Percentiles rank a stretch among this genome's conserved stretches.
phyloP scores from a whole-genome alignment of 768 basidiomycete species.

The Rhizopogon sp. region DNA sequence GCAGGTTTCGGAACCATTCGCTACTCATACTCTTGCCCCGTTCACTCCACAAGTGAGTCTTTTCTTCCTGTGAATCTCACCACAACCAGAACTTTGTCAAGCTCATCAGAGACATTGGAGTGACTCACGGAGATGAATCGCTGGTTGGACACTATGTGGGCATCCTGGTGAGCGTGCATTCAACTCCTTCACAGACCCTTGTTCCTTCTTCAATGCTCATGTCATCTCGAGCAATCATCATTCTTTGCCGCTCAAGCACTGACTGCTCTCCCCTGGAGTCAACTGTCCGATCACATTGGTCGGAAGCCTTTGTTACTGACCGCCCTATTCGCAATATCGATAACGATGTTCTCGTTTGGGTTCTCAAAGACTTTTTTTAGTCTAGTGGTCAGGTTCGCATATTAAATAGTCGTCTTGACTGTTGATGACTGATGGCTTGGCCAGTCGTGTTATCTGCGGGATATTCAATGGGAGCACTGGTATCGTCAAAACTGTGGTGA shows the following conservation, averaged over 20 bases:
- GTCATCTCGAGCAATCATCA: conserved; percentile 33
- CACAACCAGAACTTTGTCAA: not conserved
- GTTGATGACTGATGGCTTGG: not conserved
- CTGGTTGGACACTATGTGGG: conserved; percentile 44
- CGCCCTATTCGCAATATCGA: conserved; percentile 37
- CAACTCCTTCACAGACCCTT: not conserved
- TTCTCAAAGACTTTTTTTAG: conserved; percentile 41
- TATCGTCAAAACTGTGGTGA: conserved; percentile 39
- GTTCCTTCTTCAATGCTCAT: conserved; percentile 27
- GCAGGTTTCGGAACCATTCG: conserved; percentile 70
- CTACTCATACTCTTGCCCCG: conserved; percentile 67
- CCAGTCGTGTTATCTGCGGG: conserved; percentile 40
- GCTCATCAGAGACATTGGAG: conserved; percentile 24
- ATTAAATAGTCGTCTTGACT: conserved; percentile 7
- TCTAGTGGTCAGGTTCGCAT: conserved; percentile 32
- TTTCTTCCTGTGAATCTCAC: not conserved
- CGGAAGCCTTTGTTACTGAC: conserved; percentile 42
- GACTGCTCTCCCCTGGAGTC: conserved; percentile 44
- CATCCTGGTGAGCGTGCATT: conserved; percentile 31
- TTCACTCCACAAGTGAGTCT: conserved; percentile 55
- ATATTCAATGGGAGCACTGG: conserved; percentile 50
- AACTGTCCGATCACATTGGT: conserved; percentile 42
- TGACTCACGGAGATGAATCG: conserved; percentile 40
- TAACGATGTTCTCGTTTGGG: conserved; percentile 44
- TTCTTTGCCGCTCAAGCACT: conserved; percentile 45